Percentiles rank a stretch among this genome's conserved stretches.
phyloP scores from a whole-genome alignment of 768 basidiomycete genomes.

The Phaffia australis region DNA sequence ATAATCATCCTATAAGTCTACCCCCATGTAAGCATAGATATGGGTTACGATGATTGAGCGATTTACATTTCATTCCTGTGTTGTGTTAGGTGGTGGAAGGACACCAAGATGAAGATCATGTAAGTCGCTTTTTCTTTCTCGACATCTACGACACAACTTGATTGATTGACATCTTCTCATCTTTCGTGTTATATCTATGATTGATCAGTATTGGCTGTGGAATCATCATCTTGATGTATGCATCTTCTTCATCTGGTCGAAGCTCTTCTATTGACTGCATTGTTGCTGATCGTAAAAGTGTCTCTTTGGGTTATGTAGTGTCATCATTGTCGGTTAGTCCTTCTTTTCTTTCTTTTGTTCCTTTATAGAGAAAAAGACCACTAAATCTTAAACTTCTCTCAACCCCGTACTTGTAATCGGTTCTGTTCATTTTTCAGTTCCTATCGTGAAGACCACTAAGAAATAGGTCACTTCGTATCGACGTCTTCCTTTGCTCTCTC shows the following conservation, averaged over 20 bases:
- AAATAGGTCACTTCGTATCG: constrained; percentile 31
- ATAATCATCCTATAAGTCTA: constrained; percentile 31
- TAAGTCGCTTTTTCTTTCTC: neutral
- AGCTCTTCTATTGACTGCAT: neutral
- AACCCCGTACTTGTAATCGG: neutral
- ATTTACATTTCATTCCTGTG: neutral
- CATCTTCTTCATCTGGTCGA: neutral
- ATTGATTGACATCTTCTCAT: neutral
- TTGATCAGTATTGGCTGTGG: constrained; percentile 57
- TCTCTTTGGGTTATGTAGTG: constrained; percentile 36
- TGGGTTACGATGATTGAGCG: no score
- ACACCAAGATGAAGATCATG: constrained; percentile 88
- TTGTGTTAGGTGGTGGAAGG: constrained; percentile 46
- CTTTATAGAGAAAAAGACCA: neutral
- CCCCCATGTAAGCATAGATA: no score
- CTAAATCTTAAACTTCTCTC: neutral
- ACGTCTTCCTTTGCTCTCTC: neutral
- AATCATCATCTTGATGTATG: constrained; percentile 68
- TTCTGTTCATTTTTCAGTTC: constrained; percentile 43
- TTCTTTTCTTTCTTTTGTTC: neutral
- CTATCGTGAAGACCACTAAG: constrained; percentile 75
- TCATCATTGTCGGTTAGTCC: constrained; percentile 44
- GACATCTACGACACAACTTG: neutral
- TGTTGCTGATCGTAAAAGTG: neutral
- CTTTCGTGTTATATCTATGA: neutral